Percentiles rank a stretch among this genome's conserved stretches.
Conservation (phyloP, 768 basidiomycete genomes). For the Trametes punicea region DNA sequence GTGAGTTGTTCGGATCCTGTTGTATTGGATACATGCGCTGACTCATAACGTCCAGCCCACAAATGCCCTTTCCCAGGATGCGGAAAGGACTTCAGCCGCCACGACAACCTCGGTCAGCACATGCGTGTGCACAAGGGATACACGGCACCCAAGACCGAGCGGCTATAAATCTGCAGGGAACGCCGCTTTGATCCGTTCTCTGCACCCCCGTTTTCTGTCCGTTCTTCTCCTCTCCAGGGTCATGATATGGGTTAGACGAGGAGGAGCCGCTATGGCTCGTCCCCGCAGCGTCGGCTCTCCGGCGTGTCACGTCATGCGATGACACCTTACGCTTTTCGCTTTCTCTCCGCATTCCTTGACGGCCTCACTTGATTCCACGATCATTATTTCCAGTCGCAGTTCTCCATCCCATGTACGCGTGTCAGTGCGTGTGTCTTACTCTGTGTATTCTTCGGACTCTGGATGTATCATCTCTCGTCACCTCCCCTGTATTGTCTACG, state of each 20-base stretch:
- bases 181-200: background rate
- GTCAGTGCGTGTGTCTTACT: background rate
- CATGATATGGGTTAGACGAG: constrained; percentile 7
- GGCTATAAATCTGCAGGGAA: constrained; percentile 17
- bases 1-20: constrained; percentile 45
- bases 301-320: constrained; percentile 7
- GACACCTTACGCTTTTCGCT: background rate
- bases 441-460: constrained; percentile 9
- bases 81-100: constrained; percentile 80
- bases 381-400: constrained; percentile 24
- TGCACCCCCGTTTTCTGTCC: background rate
- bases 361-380: constrained; percentile 13
- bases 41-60: constrained; percentile 51
- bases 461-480: constrained; percentile 8
- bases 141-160: constrained; percentile 16
- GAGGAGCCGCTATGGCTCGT: background rate
- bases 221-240: background rate
- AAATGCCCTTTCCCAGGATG: constrained; percentile 78
- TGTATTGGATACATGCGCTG: constrained; percentile 6
- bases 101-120: constrained; percentile 87
- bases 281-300: constrained; percentile 4
- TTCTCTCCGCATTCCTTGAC: background rate
- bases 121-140: constrained; percentile 68
- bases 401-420: background rate
- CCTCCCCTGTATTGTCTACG: constrained; percentile 3